These are phyloP conservation scores for Nicotiana obtusifolia DNA, from an alignment of 257 asterid genomes.

Conservation along the genomic window DNA sequence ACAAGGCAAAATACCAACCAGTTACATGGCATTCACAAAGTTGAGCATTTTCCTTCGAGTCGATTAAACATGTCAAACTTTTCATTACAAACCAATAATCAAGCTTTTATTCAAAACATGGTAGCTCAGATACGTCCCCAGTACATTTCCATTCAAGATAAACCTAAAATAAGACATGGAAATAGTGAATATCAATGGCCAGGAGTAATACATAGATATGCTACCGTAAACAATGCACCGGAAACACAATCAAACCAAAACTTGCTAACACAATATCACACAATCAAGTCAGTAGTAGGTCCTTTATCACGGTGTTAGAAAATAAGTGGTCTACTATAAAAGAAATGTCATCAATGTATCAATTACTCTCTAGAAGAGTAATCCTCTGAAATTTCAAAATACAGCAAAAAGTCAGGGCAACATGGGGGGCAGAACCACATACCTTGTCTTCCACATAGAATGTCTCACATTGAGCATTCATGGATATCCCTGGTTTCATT, in stretches of 20 bases:
- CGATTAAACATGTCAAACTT: slow-evolving; percentile 1
- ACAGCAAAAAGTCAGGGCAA: neutral
- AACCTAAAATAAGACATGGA: neutral
- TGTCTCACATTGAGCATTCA: neutral
- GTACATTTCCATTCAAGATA: neutral
- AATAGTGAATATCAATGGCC: neutral
- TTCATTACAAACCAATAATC: neutral
- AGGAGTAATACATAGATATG: neutral
- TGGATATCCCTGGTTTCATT: neutral
- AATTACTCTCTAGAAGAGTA: neutral
- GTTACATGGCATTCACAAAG: neutral
- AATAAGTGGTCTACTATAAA: neutral
- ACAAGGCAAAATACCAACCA: neutral
- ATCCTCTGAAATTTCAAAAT: neutral
- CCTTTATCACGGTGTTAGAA: neutral
- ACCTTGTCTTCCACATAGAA: neutral
- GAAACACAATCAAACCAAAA: neutral
- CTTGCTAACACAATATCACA: neutral
- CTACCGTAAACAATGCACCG: neutral
- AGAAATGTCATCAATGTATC: neutral
- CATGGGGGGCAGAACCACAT: neutral
- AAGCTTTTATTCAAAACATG: neutral
- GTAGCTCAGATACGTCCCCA: neutral
- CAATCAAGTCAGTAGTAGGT: neutral
- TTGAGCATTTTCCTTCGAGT: neutral